Conservation (phyloP, 768 basidiomycete species). For the Kockovaella imperatae region DNA sequence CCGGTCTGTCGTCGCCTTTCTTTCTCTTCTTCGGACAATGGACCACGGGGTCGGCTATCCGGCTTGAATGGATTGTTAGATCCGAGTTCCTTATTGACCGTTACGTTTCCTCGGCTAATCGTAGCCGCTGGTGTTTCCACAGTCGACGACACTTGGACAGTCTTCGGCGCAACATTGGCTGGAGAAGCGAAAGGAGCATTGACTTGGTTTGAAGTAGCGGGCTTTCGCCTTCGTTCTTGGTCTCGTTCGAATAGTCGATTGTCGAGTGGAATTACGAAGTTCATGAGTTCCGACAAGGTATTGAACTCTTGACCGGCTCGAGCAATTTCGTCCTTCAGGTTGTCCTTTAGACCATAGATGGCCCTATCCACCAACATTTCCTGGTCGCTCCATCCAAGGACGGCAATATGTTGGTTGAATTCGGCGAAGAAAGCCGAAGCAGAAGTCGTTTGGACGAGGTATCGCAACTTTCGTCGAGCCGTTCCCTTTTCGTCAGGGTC, state of each 20-base stretch:
- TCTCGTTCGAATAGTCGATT: background rate
- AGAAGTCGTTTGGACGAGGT: conserved; percentile 10
- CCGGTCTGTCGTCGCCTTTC: too few species aligned
- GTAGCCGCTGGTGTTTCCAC: too few species aligned
- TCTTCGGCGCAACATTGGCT: background rate
- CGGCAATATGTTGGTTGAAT: conserved; percentile 4
- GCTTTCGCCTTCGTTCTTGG: conserved; percentile 1
- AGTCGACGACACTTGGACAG: background rate
- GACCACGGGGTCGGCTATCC: background rate
- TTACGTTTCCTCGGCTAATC: too few species aligned
- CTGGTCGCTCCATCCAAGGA: conserved; percentile 5
- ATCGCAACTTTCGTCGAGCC: conserved; percentile 3
- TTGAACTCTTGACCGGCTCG: background rate
- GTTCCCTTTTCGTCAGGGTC: conserved; percentile 19
- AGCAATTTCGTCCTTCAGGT: conserved; percentile 9
- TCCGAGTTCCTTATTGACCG: too few species aligned
- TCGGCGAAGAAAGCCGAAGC: conserved; percentile 13
- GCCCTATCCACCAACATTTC: background rate
- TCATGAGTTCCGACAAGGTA: background rate
- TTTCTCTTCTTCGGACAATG: too few species aligned
- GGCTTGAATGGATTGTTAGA: background rate
- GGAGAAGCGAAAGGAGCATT: background rate
- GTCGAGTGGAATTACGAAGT: background rate
- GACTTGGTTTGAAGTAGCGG: background rate
- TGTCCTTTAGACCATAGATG: background rate